phyloP scores from a whole-genome alignment of 2,329 filamentous ascomycete genomes.

The Colletotrichum cordylinicola region DNA sequence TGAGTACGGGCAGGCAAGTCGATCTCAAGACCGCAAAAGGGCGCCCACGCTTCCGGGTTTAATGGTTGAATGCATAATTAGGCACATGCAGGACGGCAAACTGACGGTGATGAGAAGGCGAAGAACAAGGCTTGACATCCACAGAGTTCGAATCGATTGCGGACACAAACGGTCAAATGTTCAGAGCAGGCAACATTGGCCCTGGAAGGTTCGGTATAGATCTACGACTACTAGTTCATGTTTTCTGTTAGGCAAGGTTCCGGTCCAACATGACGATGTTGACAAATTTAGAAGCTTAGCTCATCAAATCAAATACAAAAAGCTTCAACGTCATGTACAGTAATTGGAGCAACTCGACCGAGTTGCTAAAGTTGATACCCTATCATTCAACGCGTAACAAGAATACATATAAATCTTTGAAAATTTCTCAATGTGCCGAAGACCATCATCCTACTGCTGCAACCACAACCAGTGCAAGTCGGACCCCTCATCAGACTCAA shows the following conservation, averaged over 20 bases:
- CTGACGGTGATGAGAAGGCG: rapidly evolving
- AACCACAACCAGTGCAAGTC: not conserved
- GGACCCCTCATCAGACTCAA: not conserved
- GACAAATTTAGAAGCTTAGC: rapidly evolving
- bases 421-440: not conserved
- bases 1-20: not conserved
- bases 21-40: not conserved
- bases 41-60: not conserved
- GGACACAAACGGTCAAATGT: not conserved
- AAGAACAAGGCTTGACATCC: not conserved
- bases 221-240: not conserved
- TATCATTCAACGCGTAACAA: no score
- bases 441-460: rapidly evolving
- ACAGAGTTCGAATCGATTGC: not conserved
- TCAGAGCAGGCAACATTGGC: not conserved
- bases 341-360: not conserved
- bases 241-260: no score
- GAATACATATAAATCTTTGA: no score
- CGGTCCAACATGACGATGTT: no score
- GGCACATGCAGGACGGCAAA: rapidly evolving
- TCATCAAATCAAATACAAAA: not conserved
- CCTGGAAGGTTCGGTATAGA: rapidly evolving
- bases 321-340: no score
- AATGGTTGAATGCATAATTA: not conserved
- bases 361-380: not conserved